These are phyloP conservation scores for Symbiodinium natans DNA, from an alignment of 73 alveolate species.

Conservation along the genomic window DNA sequence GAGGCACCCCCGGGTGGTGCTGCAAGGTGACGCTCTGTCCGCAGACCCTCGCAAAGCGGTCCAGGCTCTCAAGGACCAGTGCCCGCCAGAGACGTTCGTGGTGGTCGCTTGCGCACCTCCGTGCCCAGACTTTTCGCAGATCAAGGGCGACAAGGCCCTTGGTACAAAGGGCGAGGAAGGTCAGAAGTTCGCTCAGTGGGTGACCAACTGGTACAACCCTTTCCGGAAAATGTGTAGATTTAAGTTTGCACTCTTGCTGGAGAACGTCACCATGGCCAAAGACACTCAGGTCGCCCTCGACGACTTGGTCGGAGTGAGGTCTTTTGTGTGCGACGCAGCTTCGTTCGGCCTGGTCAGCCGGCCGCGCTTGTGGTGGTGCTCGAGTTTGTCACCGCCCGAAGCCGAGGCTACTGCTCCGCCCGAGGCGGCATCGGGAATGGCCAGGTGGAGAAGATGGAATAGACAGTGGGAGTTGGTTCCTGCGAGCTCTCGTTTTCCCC, in stretches of 20 bases:
- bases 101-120: not conserved
- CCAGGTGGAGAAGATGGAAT: not conserved
- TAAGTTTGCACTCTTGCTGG: not conserved
- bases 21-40: not conserved
- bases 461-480: not conserved
- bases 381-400: not conserved
- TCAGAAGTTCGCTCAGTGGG: not conserved
- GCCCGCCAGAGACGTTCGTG: not conserved
- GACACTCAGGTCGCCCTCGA: not conserved
- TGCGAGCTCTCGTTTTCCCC: not conserved
- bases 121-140: not conserved
- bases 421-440: not conserved
- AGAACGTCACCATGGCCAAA: not conserved
- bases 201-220: not conserved
- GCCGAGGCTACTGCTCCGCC: no score
- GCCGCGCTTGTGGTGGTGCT: not conserved
- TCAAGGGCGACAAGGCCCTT: not conserved
- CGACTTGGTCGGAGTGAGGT: not conserved
- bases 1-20: not conserved
- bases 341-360: not conserved
- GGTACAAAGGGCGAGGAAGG: not conserved
- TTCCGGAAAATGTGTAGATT: not conserved
- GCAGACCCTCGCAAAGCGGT: not conserved
- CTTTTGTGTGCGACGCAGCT: not conserved
- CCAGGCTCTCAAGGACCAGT: not conserved